phyloP scores from a whole-genome alignment of 768 basidiomycete genomes.

The Xerocomus brunneocitrinus region DNA sequence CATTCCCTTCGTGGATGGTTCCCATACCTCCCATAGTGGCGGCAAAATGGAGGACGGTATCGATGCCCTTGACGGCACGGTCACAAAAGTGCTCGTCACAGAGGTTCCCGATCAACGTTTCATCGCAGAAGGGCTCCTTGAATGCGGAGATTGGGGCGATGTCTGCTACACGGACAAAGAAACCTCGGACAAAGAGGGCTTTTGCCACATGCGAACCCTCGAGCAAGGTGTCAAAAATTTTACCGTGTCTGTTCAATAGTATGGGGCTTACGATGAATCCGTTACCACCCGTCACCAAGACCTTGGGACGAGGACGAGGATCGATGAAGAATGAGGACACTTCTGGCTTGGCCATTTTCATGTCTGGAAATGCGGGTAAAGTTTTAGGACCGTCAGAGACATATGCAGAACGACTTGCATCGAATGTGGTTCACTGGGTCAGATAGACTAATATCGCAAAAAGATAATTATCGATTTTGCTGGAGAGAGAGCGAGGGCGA shows the following conservation, averaged over 20 bases:
- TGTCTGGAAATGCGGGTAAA: background rate
- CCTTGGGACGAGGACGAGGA: slow-evolving; percentile 1
- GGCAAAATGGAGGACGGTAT: slow-evolving; percentile 52
- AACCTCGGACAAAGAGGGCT: slow-evolving; percentile 30
- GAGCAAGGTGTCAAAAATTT: background rate
- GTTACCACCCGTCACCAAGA: slow-evolving; percentile 47
- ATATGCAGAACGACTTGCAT: background rate
- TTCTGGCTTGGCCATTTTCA: slow-evolving; percentile 1
- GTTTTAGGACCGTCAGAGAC: too few species aligned
- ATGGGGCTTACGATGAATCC: slow-evolving; percentile 47
- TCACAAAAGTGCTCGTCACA: slow-evolving; percentile 39
- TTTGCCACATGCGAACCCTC: slow-evolving; percentile 52
- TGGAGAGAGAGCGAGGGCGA: background rate
- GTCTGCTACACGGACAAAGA: slow-evolving; percentile 43
- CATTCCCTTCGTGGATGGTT: slow-evolving; percentile 49
- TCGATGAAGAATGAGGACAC: background rate
- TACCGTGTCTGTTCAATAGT: background rate
- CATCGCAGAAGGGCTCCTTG: slow-evolving; percentile 25
- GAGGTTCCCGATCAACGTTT: slow-evolving; percentile 43
- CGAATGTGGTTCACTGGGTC: background rate
- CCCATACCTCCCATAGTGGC: slow-evolving; percentile 68
- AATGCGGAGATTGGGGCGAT: slow-evolving; percentile 25
- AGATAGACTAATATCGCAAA: background rate
- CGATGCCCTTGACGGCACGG: slow-evolving; percentile 35
- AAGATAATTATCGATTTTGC: background rate